Conservation (phyloP, 495 filamentous ascomycete genomes). For the Neurospora sp. region DNA sequence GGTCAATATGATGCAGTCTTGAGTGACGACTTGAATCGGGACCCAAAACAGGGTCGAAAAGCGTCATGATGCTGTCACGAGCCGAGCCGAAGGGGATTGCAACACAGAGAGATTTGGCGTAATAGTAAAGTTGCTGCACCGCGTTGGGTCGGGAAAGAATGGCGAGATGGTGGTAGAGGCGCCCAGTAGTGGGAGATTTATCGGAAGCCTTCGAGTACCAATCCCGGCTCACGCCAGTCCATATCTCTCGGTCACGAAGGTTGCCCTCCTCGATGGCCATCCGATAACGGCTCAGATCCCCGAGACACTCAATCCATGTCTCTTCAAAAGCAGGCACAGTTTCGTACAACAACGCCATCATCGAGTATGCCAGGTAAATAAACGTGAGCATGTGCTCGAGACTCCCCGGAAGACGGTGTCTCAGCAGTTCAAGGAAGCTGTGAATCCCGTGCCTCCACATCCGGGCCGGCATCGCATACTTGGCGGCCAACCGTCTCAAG, state of each 20-base stretch:
- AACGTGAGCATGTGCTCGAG: conserved; percentile 74
- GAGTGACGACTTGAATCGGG: conserved; percentile 13
- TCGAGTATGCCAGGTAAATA: conserved; percentile 71
- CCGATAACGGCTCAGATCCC: conserved; percentile 53
- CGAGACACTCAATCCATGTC: conserved; percentile 87
- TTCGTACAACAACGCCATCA: conserved; percentile 70
- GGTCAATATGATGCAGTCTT: conserved; percentile 20
- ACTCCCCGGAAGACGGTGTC: conserved; percentile 57
- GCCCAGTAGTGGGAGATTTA: conserved; percentile 55
- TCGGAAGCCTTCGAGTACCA: conserved; percentile 80
- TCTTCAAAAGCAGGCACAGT: conserved; percentile 68
- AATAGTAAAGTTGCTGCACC: conserved; percentile 67
- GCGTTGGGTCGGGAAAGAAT: conserved; percentile 68
- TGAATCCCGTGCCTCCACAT: conserved; percentile 63
- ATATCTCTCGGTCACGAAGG: conserved; percentile 60
- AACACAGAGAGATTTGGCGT: conserved; percentile 42
- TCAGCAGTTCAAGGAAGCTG: conserved; percentile 63
- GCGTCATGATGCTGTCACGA: conserved; percentile 57
- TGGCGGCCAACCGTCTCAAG: conserved; percentile 48
- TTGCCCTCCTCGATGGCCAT: conserved; percentile 76
- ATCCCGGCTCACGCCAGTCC: conserved; percentile 63
- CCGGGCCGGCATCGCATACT: conserved; percentile 70
- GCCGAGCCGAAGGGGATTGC: conserved; percentile 50
- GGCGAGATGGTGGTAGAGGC: conserved; percentile 78
- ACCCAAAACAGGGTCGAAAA: conserved; percentile 58